Base-by-base conservation (phyloP, 805 yeast species). In the Clavispora santaluciae region DNA sequence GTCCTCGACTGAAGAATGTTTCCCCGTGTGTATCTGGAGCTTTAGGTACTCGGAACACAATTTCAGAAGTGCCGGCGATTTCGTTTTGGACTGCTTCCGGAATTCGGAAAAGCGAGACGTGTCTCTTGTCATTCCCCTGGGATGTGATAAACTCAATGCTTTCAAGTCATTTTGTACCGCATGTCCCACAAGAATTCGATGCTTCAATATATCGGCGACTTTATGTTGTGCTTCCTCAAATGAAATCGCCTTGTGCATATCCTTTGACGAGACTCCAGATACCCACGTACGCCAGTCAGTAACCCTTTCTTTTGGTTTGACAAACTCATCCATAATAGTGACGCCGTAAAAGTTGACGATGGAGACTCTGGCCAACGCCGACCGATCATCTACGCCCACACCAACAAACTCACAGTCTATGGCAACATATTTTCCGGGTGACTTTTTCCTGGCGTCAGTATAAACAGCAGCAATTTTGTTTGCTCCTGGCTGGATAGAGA, bases 341-440 rank as follows among this genome's bases (percentile, higher is more conserved):
- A 77, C 76, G 0, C 97, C 96, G 54, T 77, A 82, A 57, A 72
- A 87, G 57, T 90, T 88, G 3, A 90, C 96, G 10, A 90, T 66
- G 0, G 96, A 87, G 0, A 89, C 93, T 50, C 97, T 72, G 0
- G 95, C 97, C 12, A 90, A 66, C 1, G 81, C 91, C 5, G 88
- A 79, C 35, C 72, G 78, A 26, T 55, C 54, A 8, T 79, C 81
- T 5, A 75, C 76, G 0, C 96, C 96, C 2, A 85, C 82, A 9
- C 96, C 96, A 2, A 90, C 97, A 68, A 90, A 89, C 54, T 90
- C 98, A 66, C 97, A 89, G 62, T 90, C 98, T 45, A 90, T 77
- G 1, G 96, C 87, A 2, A 89, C 44, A 50, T 75, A 89, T 53
- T 76, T 83, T 1, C 96, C 96, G 1, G 79, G 66, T 33, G 73